Evolutionary conservation across 75 land plant species (phyloP), one percentile per base, ranked within the genome.

Genomic region (Selaginella moellendorffii): DNA sequence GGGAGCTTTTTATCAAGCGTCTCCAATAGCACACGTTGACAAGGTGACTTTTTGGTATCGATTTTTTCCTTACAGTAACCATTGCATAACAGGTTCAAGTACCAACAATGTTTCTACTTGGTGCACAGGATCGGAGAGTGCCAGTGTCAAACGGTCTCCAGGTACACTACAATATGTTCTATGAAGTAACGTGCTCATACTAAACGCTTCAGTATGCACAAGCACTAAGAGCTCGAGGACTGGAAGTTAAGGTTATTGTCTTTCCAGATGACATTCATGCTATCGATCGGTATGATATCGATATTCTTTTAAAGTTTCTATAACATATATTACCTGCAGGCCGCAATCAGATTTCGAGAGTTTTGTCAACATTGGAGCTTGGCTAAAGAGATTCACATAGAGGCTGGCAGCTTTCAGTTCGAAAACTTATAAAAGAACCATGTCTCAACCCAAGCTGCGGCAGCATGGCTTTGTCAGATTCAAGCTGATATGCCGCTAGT

Each of bases 61-160:
- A 5, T 14, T 5, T 36, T 5, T 36, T 5, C 14, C 5, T 36
- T 36, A 36, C 14, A 36, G 5, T 36, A 14, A 36, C 46, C 5
- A 36, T 36, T 36, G 46, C 46, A 36, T 36, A 36, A 36, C 80
- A 93, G 96, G 99, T 95, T 9, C 89, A 90, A 72, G 76, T 83
- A 21, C 99, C 99, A 0, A 73, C 80, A 36, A 74, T 95, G 62
- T 86, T 95, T 24, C 85, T 95, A 42, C 67, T 95, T 54, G 99
- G 99, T 54, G 97, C 87, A n/a, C 78, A 90, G 68, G 99, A 95
- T 75, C 88, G 85, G 27, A 82, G 99, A 26, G 97, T 95, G 66
- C 97, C 99, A 54, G 75, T 82, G 56, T 86, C 88, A 24, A 90
- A 86, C 80, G 99, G 99, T n/a, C 63, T 95, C 61, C 99, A 93